Percentiles rank a stretch among this genome's conserved stretches.
phyloP scores from a whole-genome alignment of 768 basidiomycete genomes.

The Dioszegia crocea region DNA sequence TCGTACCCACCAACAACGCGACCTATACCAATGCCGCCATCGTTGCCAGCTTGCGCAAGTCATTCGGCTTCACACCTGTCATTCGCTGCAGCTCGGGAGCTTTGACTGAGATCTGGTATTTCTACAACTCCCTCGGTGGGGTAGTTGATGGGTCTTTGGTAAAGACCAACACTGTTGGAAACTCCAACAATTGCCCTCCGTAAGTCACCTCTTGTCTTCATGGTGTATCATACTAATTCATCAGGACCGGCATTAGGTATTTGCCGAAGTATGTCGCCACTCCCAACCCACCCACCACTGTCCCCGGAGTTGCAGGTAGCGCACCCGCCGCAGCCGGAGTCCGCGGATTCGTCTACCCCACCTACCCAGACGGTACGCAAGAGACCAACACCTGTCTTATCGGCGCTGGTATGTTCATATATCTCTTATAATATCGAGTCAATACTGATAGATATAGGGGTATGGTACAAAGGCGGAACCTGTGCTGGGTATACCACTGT shows the following conservation, averaged over 20 bases:
- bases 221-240: background rate
- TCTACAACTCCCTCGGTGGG: conserved; percentile 11
- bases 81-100: conserved; percentile 2
- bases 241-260: conserved; percentile 2
- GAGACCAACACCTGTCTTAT: conserved; percentile 2
- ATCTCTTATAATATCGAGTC: background rate
- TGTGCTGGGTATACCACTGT: conserved; percentile 1
- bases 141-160: conserved; percentile 8
- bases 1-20: conserved; percentile 60
- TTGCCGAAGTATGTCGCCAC: background rate
- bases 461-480: conserved; percentile 3
- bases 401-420: background rate
- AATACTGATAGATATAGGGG: background rate
- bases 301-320: background rate
- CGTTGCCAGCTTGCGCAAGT: conserved; percentile 12
- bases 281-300: background rate
- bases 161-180: conserved; percentile 13
- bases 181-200: conserved; percentile 10
- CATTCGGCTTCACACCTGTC: conserved; percentile 1
- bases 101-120: conserved; percentile 12
- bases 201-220: background rate
- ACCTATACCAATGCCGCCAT: conserved; percentile 57
- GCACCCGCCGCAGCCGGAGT: background rate
- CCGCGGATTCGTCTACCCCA: conserved; percentile 1
- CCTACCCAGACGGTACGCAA: background rate